Base-by-base conservation (phyloP, 768 basidiomycete genomes). In the Lactifluus subvellereus region DNA sequence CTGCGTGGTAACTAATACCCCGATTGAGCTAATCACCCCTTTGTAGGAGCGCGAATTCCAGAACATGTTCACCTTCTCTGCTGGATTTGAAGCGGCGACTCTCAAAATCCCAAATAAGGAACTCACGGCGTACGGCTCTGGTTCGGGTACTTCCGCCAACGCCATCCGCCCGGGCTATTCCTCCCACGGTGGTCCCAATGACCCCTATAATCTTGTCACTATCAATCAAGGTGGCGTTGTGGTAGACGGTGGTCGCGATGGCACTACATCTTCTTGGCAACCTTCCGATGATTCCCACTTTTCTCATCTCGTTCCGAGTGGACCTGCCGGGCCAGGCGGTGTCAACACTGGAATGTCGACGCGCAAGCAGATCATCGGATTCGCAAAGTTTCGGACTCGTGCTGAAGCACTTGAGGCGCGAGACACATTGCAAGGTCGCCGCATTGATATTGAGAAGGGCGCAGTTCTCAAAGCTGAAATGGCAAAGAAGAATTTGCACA, bases 401-500 rank as follows among this genome's bases (percentile, higher is more conserved):
- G 83, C 86, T 51, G 92, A 95, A 69, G 97, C 97, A 0, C 73
- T 97, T 2, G 84, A 84, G 13, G 97, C 97, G 9, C 80, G 91
- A 43, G 96, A 98, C 70, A 80, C 85, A 6, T 78, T 99, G 6
- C 94, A 95, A 72, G 94, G 96, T 6, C 81, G 88, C 57, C 82
- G 92, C 60, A 91, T 98, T 40, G 97, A 98, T 70, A 84, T 90
- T 37, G 91, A 98, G 74, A 94, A 93, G 70, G 94, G 94, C 14
- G 86, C 91, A 0, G 88, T 94, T 2, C 74, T 99, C 43, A 98
- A 98, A 74, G 97, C 96, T 22, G 97, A 98, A 76, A 98, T 99
- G 95, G 97, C 97, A 20, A 98, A 98, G 84, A 99, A 99, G 83
- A 98, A 99, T 71, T 75, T 99, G 43, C 96, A 99, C 71, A 96